These are phyloP conservation scores for Dactylellina cionopaga DNA, from an alignment of 2,329 filamentous ascomycete species.

Conservation along the genomic window DNA sequence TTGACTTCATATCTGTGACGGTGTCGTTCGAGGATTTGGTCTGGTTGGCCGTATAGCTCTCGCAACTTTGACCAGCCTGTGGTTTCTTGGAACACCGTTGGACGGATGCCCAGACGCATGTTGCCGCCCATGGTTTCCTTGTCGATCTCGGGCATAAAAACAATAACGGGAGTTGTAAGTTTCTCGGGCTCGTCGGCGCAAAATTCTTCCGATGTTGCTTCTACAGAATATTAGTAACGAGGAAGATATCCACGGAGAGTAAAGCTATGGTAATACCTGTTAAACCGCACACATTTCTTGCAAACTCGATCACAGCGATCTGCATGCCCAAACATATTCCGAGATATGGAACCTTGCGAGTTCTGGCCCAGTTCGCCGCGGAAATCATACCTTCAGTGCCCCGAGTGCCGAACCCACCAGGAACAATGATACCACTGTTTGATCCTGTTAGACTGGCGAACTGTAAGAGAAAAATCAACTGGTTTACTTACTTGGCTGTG, in stretches of 20 bases:
- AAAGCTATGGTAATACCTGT: slow-evolving; percentile 54
- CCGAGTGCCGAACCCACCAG: slow-evolving; percentile 81
- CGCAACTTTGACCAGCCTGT: slow-evolving; percentile 83
- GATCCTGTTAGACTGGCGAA: neutral
- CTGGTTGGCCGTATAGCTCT: slow-evolving; percentile 73
- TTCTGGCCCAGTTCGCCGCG: slow-evolving; percentile 85
- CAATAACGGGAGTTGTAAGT: slow-evolving; percentile 76
- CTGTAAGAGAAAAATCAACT: neutral
- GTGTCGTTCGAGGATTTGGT: slow-evolving; percentile 76
- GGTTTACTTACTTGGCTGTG: slow-evolving; percentile 66
- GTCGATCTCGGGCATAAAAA: slow-evolving; percentile 92
- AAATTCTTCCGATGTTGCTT: slow-evolving; percentile 70
- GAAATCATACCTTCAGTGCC: slow-evolving; percentile 91
- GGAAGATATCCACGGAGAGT: neutral
- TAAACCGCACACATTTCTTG: slow-evolving; percentile 77
- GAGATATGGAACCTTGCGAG: slow-evolving; percentile 81
- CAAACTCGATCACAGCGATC: slow-evolving; percentile 88
- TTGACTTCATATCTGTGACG: slow-evolving; percentile 93
- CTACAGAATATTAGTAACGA: slow-evolving; percentile 41
- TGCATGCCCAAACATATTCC: slow-evolving; percentile 95
- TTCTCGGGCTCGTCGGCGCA: slow-evolving; percentile 60
- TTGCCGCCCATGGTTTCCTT: slow-evolving; percentile 82
- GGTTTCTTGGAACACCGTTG: slow-evolving; percentile 77
- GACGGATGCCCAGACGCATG: slow-evolving; percentile 82
- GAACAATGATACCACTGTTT: slow-evolving; percentile 70